Evolutionary conservation across 495 filamentous ascomycete species (phyloP).

Genomic region (Neurospora discreta): DNA sequence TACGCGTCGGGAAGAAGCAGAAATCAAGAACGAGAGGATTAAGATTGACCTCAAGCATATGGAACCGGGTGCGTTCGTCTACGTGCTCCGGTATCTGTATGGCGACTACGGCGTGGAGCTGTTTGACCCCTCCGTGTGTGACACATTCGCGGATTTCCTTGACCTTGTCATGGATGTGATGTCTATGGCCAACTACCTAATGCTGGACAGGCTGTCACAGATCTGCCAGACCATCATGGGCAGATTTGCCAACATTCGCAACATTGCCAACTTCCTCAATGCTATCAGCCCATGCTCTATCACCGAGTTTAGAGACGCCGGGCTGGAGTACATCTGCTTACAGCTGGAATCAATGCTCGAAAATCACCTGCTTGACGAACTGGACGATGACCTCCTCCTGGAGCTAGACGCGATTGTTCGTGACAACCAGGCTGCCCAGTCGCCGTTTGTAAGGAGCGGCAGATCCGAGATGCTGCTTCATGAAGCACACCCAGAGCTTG

Average conservation of each 20-base stretch:
- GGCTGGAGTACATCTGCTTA: slow-evolving; percentile 81
- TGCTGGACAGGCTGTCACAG: slow-evolving; percentile 84
- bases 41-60: slow-evolving; percentile 79
- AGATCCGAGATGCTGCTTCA: slow-evolving; percentile 58
- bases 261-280: slow-evolving; percentile 75
- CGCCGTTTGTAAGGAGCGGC: slow-evolving; percentile 64
- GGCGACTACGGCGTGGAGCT: slow-evolving; percentile 69
- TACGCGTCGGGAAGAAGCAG: slow-evolving; percentile 39
- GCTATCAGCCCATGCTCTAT: slow-evolving; percentile 71
- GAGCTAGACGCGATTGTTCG: slow-evolving; percentile 72
- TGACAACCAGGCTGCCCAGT: slow-evolving; percentile 66
- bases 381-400: slow-evolving; percentile 71
- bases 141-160: slow-evolving; percentile 68
- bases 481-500: slow-evolving; percentile 53
- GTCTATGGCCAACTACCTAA: slow-evolving; percentile 82
- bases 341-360: slow-evolving; percentile 84
- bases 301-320: slow-evolving; percentile 76
- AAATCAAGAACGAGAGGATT: slow-evolving; percentile 35
- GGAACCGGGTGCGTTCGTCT: slow-evolving; percentile 54
- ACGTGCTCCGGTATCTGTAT: slow-evolving; percentile 76
- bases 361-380: slow-evolving; percentile 71
- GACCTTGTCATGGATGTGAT: slow-evolving; percentile 88
- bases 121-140: slow-evolving; percentile 64
- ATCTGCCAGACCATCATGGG: slow-evolving; percentile 83
- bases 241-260: slow-evolving; percentile 78